phyloP scores from a whole-genome alignment of 2,329 filamentous ascomycete genomes.

The Blastomyces percursus region DNA sequence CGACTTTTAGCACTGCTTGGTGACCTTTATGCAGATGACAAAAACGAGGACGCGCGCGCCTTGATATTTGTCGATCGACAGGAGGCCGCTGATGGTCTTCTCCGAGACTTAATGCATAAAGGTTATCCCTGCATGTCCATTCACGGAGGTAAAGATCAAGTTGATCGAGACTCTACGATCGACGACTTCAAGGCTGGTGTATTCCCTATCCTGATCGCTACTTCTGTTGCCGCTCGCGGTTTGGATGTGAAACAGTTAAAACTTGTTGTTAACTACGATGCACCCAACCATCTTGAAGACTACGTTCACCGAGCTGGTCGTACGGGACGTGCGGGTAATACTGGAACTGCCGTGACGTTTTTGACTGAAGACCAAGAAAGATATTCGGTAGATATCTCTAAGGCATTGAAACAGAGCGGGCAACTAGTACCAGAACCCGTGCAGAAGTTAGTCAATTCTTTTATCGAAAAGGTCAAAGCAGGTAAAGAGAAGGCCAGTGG shows the following conservation, averaged over 20 bases:
- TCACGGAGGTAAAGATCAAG: slow-evolving; percentile 86
- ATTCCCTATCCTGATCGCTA: slow-evolving; percentile 82
- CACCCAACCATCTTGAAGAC: slow-evolving; percentile 87
- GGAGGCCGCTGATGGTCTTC: slow-evolving; percentile 71
- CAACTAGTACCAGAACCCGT: slow-evolving; percentile 65
- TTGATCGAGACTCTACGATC: slow-evolving; percentile 85
- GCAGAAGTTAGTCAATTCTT: slow-evolving; percentile 52
- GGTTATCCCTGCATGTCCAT: slow-evolving; percentile 89
- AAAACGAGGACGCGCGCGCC: slow-evolving; percentile 79
- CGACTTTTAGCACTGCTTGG: slow-evolving; percentile 78
- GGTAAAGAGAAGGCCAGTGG: slow-evolving; percentile 77
- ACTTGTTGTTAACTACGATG: slow-evolving; percentile 90
- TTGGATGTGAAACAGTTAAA: slow-evolving; percentile 94
- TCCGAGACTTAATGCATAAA: slow-evolving; percentile 68
- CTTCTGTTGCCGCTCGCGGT: slow-evolving; percentile 87
- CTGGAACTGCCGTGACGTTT: slow-evolving; percentile 88
- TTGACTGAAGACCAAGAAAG: slow-evolving; percentile 85
- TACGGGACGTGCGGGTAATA: slow-evolving; percentile 89
- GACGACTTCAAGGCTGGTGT: slow-evolving; percentile 87
- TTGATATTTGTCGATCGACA: slow-evolving; percentile 89
- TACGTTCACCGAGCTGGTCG: slow-evolving; percentile 92
- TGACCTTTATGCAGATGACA: slow-evolving; percentile 58
- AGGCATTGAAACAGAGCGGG: slow-evolving; percentile 84
- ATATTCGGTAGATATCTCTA: slow-evolving; percentile 76
- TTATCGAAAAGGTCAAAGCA: slow-evolving; percentile 81